Base-by-base conservation (phyloP, 2,329 filamentous ascomycete genomes). In the Huntiella moniliformis region DNA sequence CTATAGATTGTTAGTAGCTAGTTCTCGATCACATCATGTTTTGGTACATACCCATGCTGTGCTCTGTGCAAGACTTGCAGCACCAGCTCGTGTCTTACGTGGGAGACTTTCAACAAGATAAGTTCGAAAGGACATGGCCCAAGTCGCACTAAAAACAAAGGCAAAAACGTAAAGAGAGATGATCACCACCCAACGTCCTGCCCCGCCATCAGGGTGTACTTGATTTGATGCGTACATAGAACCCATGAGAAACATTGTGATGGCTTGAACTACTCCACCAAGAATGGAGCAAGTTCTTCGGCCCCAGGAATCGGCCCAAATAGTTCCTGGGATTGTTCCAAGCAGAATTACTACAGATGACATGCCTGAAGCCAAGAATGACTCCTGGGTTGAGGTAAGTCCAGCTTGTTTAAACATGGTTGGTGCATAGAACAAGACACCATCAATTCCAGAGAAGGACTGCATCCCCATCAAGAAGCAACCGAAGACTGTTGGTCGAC, bases 361-460 rank as follows among this genome's bases (percentile, higher is more conserved):
- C 5, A 77, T 63, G 0, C 73, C 73, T 0, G 73, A 76, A 0
- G 73, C 74, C 10, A 77, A 60, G 48, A 76, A 72, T 0, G 65
- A 68, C 1, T 68, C 66, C 46, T 66, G 62, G 8, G 67, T 61
- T 2, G 67, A 68, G 5, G 62, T 59, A 2, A 79, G 62, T 0
- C 75, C 75, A 0, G 75, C 73, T 47, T 75, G 70, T 15, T 66
- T 61, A 52, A 79, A 78, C 0, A 79, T 58, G 0, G 71, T 60
- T 0, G 76, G 74, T 0, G 74, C 71, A 47, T 79, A 79, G 51
- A 73, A 76, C 2, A 77, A 59, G 0, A 78, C 66, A 0, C 71
- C 74, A 34, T 79, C 74, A 35, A 78, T 77, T 0, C 74, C 73
- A 13, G 62, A 67, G 8, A 77, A 61, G 41, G 78, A 74, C 48